Evolutionary conservation across 768 basidiomycete species (phyloP).

Genomic region (Podaxis sp.): DNA sequence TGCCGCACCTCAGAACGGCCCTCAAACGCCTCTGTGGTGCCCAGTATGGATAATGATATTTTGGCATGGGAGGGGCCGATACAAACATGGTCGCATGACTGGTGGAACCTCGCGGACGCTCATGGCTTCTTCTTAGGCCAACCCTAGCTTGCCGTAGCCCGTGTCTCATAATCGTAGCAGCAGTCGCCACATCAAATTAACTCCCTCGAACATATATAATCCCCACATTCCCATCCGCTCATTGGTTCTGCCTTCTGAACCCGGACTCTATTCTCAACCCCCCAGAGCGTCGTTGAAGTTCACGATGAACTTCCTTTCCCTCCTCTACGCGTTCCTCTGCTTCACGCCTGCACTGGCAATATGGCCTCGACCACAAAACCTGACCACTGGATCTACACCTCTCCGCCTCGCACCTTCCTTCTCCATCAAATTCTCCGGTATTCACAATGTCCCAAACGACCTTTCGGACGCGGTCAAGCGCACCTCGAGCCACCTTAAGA

Average conservation of each 20-base stretch:
- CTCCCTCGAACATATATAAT: background rate
- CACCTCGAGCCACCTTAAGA: too few species aligned
- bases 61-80: background rate
- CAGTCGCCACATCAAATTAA: background rate
- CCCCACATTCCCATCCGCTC: background rate
- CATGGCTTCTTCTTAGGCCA: background rate
- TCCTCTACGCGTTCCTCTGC: slow-evolving; percentile 23
- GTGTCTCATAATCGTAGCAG: background rate
- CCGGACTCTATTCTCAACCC: background rate
- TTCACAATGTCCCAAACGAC: too few species aligned
- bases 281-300: background rate
- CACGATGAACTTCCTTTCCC: slow-evolving; percentile 9
- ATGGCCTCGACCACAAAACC: slow-evolving; percentile 42
- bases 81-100: slow-evolving; percentile 2
- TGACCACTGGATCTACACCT: slow-evolving; percentile 39
- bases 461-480: too few species aligned
- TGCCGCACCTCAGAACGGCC: background rate
- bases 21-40: background rate
- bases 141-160: background rate
- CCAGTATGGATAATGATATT: background rate
- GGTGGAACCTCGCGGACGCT: background rate
- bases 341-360: slow-evolving; percentile 27
- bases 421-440: too few species aligned
- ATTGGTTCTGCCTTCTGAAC: background rate
- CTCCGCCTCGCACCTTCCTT: too few species aligned